Base-by-base conservation (phyloP, 352 stramenopile genomes). In the Globisporangium parvum region DNA sequence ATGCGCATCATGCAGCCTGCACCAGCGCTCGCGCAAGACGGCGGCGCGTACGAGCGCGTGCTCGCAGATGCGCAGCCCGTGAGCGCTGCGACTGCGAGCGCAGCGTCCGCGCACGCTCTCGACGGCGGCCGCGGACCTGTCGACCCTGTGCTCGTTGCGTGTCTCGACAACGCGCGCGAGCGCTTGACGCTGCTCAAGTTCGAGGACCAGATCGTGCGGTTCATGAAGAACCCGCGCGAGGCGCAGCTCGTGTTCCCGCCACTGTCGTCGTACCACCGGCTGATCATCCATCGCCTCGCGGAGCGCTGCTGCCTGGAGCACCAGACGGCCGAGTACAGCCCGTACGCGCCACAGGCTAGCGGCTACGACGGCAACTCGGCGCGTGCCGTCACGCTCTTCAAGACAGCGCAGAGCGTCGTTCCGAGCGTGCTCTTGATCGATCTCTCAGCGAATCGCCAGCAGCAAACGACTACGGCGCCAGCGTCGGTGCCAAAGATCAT, bases 281-380 rank as follows among this genome's bases (percentile, higher is more conserved):
- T 96, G 10, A 91, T 96, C 65, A 65, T 98, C 9, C 94, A 98
- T 72, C 87, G 94, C 1, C 75, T 98, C 31, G 93, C 88, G 0
- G 89, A 98, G 62, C 82, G 94, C n/a, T 98, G 96, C 67, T 65
- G 67, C 12, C 78, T 98, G 50, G 75, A 93, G 40, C 80, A 97
- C 56, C 90, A 98, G 63, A 94, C 81, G 0, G 76, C 73, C 1
- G 85, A 94, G 12, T 85, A 85, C 45, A 83, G 77, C 35, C 61
- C 73, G 31, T 87, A 85, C 44, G 52, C 62, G 23, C 62, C 69
- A 24, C 45, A 51, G 49, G 17, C 24, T 4, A 21, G 24, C n/a
- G 59, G 56, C 3, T 83, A 79, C 52, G 85, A 93, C 47, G 69
- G 75, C 59, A 88, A 82, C 58, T 73, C 81, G 9, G 67, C 76